A percentile compares a stretch with the other conserved stretches of the same genome.
These are phyloP conservation scores for Colletotrichum sansevieriae DNA, from an alignment of 2,329 filamentous ascomycete genomes.

Conservation along the genomic window DNA sequence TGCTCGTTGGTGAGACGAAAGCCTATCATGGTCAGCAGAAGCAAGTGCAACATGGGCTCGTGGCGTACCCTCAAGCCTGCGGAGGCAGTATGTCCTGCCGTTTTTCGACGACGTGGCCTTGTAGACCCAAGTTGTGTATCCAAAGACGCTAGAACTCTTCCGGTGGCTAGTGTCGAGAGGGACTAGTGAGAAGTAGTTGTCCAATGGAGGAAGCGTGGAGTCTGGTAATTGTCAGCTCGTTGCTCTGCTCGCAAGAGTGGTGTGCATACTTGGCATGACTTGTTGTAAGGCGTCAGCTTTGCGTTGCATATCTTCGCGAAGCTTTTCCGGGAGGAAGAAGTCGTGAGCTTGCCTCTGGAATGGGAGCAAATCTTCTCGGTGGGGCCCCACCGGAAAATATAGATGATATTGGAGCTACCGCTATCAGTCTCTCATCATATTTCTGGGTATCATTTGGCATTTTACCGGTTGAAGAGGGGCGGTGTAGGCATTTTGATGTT, in stretches of 20 bases:
- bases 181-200: constrained; percentile 93
- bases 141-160: constrained; percentile 83
- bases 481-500: constrained; percentile 65
- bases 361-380: constrained; percentile 82
- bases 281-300: constrained; percentile 89
- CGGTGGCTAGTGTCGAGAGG: constrained; percentile 86
- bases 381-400: constrained; percentile 88
- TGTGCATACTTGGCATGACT: constrained; percentile 77
- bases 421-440: constrained; percentile 41
- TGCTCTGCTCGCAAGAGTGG: not conserved
- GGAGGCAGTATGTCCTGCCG: constrained; percentile 87
- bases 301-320: constrained; percentile 89
- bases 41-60: constrained; percentile 33
- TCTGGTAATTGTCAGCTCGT: constrained; percentile 45
- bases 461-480: constrained; percentile 72
- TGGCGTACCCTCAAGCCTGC: constrained; percentile 80
- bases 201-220: constrained; percentile 80
- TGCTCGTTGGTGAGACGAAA: constrained; percentile 91
- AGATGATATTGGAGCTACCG: constrained; percentile 88
- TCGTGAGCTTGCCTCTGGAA: constrained; percentile 92
- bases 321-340: constrained; percentile 89
- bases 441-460: constrained; percentile 8
- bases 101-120: constrained; percentile 92
- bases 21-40: constrained; percentile 58
- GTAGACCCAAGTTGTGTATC: constrained; percentile 93